phyloP scores from a whole-genome alignment of 345 rosid species.

The Gossypium bickii region DNA sequence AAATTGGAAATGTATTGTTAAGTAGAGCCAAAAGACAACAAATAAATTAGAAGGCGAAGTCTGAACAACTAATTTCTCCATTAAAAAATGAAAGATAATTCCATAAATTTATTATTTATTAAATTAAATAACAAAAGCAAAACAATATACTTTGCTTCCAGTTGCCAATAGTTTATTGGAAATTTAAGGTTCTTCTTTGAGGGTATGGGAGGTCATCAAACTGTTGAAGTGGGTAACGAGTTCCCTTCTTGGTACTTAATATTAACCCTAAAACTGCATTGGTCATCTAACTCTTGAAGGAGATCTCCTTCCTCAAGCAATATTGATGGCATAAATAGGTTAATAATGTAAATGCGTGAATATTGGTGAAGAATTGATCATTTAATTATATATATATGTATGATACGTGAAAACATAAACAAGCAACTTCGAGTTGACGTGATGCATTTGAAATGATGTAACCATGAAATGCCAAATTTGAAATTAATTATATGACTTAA shows the following conservation, averaged over 20 bases:
- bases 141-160: slow-evolving; percentile 7
- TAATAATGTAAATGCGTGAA: too few species aligned
- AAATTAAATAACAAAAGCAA: slow-evolving; percentile 10
- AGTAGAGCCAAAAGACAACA: slow-evolving; percentile 9
- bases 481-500: background rate
- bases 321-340: too few species aligned
- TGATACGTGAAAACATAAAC: background rate
- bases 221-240: slow-evolving; percentile 13
- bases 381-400: too few species aligned
- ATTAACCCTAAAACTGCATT: background rate
- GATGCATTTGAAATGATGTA: background rate
- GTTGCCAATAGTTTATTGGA: background rate
- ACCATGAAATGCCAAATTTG: background rate
- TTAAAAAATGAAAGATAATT: background rate
- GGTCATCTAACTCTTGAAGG: too few species aligned
- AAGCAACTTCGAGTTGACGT: background rate
- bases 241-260: background rate
- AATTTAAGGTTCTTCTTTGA: slow-evolving; percentile 7
- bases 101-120: background rate
- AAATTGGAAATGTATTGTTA: background rate
- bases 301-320: too few species aligned
- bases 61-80: slow-evolving; percentile 10
- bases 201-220: slow-evolving; percentile 8
- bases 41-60: background rate
- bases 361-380: too few species aligned